These are phyloP conservation scores for Purpureocillium takamizusanense DNA, from an alignment of 2,329 filamentous ascomycete genomes.

Conservation along the genomic window DNA sequence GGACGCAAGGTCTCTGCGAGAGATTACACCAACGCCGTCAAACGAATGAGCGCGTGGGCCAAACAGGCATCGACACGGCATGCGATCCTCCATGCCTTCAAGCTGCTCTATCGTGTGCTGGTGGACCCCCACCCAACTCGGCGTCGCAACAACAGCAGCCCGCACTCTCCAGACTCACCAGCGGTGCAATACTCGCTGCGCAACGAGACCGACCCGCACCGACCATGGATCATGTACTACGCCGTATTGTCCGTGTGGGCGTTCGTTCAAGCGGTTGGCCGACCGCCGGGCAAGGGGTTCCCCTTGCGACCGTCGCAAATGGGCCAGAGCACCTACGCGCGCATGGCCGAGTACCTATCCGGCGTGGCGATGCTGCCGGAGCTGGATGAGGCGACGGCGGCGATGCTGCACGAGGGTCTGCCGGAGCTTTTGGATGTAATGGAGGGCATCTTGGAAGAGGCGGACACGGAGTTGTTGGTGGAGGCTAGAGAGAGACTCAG, in stretches of 20 bases:
- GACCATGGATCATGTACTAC: conserved; percentile 87
- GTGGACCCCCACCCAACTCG: conserved; percentile 36
- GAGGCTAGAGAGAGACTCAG: conserved; percentile 66
- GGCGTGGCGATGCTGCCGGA: conserved; percentile 63
- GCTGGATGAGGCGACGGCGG: conserved; percentile 57
- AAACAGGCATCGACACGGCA: conserved; percentile 65
- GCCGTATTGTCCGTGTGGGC: conserved; percentile 79
- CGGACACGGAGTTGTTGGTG: conserved; percentile 59
- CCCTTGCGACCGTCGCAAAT: conserved; percentile 38
- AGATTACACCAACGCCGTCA: conserved; percentile 64
- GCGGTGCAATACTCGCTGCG: conserved; percentile 57
- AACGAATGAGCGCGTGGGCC: conserved; percentile 75
- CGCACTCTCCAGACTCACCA: conserved; percentile 20
- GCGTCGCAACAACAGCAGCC: conserved; percentile 10
- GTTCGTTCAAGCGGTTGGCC: conserved; percentile 73
- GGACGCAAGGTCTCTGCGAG: conserved; percentile 69
- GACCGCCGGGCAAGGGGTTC: conserved; percentile 33
- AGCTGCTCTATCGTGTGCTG: conserved; percentile 69
- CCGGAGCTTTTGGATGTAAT: conserved; percentile 36
- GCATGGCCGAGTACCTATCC: conserved; percentile 36
- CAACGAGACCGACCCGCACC: conserved; percentile 72
- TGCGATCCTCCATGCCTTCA: conserved; percentile 76
- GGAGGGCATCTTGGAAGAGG: conserved; percentile 31
- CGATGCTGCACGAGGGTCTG: conserved; percentile 51
- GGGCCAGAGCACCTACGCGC: conserved; percentile 20